Percentiles rank a stretch among this genome's conserved stretches.
These are phyloP conservation scores for Ceratobasidium sp. DNA, from an alignment of 1,284 basidiomycete genomes.

Conservation along the genomic window DNA sequence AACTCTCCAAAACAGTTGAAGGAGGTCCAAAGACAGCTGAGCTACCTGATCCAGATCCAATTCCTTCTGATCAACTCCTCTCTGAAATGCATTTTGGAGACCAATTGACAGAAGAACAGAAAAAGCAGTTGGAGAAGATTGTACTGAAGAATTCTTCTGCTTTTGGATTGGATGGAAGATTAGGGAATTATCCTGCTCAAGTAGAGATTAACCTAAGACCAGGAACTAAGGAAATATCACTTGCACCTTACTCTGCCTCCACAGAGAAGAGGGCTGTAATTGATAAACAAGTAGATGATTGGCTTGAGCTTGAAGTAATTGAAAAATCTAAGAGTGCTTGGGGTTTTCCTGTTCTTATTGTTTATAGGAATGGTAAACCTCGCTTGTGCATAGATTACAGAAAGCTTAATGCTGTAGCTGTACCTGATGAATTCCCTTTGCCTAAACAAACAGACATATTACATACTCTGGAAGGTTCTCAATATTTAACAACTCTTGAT, in stretches of 20 bases:
- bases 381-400: conserved; percentile 55
- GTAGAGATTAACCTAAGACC: conserved; percentile 45
- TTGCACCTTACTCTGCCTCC: conserved; percentile 51
- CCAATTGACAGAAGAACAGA: conserved; percentile 10
- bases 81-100: conserved; percentile 33
- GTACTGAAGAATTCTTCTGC: conserved; percentile 46
- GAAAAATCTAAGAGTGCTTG: conserved; percentile 55
- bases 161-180: conserved; percentile 51
- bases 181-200: conserved; percentile 48
- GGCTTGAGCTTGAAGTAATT: conserved; percentile 53
- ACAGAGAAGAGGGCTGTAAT: conserved; percentile 54
- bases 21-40: conserved; percentile 50
- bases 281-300: conserved; percentile 52
- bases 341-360: conserved; percentile 54
- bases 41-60: conserved; percentile 40
- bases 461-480: conserved; percentile 52
- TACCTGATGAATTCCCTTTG: conserved; percentile 58
- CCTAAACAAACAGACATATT: conserved; percentile 57
- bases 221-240: conserved; percentile 48
- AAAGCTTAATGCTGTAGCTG: conserved; percentile 53
- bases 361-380: conserved; percentile 52
- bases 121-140: conserved; percentile 44
- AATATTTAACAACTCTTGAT: conserved; percentile 55
- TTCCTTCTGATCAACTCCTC: conserved; percentile 39
- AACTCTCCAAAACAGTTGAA: conserved; percentile 34